Percentiles rank a stretch among this genome's conserved stretches.
These are phyloP conservation scores for Tylopilus cervinicoccineus DNA, from an alignment of 768 basidiomycete genomes.

Conservation along the genomic window DNA sequence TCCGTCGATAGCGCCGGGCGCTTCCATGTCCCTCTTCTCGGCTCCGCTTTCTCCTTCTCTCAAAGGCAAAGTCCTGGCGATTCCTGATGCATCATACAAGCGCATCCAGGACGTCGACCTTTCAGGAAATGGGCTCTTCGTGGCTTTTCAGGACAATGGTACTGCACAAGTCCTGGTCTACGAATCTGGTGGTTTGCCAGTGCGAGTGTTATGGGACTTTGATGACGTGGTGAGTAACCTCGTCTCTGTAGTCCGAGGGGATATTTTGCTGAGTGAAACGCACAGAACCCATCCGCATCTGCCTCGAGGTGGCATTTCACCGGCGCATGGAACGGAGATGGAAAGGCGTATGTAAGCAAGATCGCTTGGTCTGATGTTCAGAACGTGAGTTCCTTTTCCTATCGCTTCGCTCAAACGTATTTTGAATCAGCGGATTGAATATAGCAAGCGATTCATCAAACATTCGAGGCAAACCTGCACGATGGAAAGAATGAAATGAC, in stretches of 20 bases:
- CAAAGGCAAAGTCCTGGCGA: constrained; percentile 40
- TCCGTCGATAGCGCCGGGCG: constrained; percentile 7
- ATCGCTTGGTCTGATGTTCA: constrained; percentile 61
- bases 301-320: constrained; percentile 51
- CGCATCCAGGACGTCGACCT: constrained; percentile 62
- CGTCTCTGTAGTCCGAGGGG: neutral
- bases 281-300: constrained; percentile 40
- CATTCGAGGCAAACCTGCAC: constrained; percentile 47
- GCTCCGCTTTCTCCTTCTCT: constrained; percentile 51
- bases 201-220: constrained; percentile 51
- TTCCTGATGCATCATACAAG: constrained; percentile 45
- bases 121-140: constrained; percentile 49
- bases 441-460: constrained; percentile 53
- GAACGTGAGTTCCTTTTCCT: constrained; percentile 38
- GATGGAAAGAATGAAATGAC: constrained; percentile 45
- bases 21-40: constrained; percentile 20
- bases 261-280: neutral
- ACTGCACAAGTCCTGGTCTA: constrained; percentile 53
- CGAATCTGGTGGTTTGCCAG: constrained; percentile 34
- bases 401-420: neutral
- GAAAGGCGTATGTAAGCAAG: constrained; percentile 53
- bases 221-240: constrained; percentile 42
- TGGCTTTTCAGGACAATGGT: constrained; percentile 57
- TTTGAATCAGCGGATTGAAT: constrained; percentile 1
- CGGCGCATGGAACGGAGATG: constrained; percentile 50